Evolutionary conservation across 75 land plant species (phyloP), one percentile per base, ranked within the genome.

Genomic region (Larix kaempferi): DNA sequence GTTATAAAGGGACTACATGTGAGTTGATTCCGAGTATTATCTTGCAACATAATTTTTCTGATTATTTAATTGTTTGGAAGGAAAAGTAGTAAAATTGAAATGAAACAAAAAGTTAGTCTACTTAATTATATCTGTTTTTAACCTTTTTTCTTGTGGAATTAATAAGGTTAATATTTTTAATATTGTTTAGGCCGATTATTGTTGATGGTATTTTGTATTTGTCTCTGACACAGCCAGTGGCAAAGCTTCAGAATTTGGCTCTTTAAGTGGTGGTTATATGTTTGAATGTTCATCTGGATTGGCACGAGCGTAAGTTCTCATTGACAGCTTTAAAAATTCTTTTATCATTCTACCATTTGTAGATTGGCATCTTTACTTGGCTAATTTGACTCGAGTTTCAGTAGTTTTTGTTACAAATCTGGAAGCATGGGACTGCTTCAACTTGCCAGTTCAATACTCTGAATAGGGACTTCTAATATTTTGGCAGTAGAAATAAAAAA

Each of bases 221-320:
- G 75, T 74, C n/a, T 56, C 49, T 79, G 29, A 16, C 80, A 65
- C 81, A 94, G 99, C 88, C 23, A 86, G 66, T 79, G 93, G 93
- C 23, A 96, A 94, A 83, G 91, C 95, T 80, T 89, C 99, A 25
- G 98, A 90, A 57, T 96, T 89, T 86, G 99, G 99, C 15, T 89
- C 82, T 37, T 80, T 96, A 65, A 96, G 85, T 81, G 92, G 87
- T 64, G 99, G 99, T n/a, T 96, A 81, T 81, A 85, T 94, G 84
- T 92, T 96, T 88, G 93, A 96, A 71, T 83, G 89, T 59, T 87
- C 95, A 37, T 92, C 98, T n/a, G 99, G 99, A 39, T 84, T 94
- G 56, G 83, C 99, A 80, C 83, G 99, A 78, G 79, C 72, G 88
- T 86, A 75, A 77, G 88, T 49, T 49, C 54, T 49, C 54, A 49